Evolutionary conservation across 1,139 yeast genomes (phyloP), one percentile per base, ranked within the genome.

Genomic region (Candida freyschussii): DNA sequence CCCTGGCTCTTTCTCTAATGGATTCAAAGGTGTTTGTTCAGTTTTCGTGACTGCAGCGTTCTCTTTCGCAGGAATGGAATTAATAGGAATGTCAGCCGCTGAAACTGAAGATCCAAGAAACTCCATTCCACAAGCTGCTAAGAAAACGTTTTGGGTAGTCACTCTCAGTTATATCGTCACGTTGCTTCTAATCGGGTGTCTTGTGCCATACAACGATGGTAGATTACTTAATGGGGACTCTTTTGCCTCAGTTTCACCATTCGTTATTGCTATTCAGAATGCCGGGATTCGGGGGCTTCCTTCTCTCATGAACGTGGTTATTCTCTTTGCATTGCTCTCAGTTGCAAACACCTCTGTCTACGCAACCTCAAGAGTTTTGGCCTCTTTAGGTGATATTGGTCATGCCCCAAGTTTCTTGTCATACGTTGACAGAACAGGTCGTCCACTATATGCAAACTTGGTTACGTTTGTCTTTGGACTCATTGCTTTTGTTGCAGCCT

Each of bases 51-150:
- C 72, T 15, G 78, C 79, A 15, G 78, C 78, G 1, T 72, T 70
- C 53, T 68, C 76, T 14, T 73, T 67, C 45, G 72, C 74, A 13
- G 80, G 80, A 36, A 75, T 82, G 33, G 95, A 84, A 60, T 63
- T 82, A 54, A 79, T 80, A 34, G 95, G 93, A 39, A 69, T 87
- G 48, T 87, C 94, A 18, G 89, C 95, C 21, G 84, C 89, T 10
- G 96, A 87, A 62, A 76, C 94, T 27, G 68, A 64, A 37, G 80
- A 84, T 58, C 95, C 96, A 40, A 67, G 81, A 56, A 69, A 67
- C 47, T 59, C 80, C 8, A 65, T 82, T 34, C 89, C 91, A 41
- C 65, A 67, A 45, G 89, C 91, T 29, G 74, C 78, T 38, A 79
- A 80, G 57, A 86, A 80, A 57, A 84, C 81, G 12, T 78, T 81